Evolutionary conservation across 2,329 filamentous ascomycete genomes (phyloP).

Genomic region (Hymenoscyphus scutula): DNA sequence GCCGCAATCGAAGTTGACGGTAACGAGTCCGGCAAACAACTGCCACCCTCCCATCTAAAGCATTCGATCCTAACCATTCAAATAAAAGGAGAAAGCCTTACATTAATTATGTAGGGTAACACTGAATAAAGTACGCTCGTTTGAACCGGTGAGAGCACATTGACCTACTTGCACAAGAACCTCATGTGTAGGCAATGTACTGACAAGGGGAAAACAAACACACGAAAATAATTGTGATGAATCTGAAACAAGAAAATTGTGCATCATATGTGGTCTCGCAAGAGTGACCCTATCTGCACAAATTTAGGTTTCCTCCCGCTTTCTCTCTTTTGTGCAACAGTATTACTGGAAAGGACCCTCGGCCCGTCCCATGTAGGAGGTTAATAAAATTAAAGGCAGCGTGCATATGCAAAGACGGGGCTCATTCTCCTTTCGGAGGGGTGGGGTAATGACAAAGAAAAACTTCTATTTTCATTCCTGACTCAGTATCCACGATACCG

Average conservation of each 20-base stretch:
- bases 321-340: not conserved
- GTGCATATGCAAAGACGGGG: constrained; percentile 2
- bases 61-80: not conserved
- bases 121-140: not conserved
- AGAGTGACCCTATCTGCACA: not conserved
- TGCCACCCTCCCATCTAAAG: not conserved
- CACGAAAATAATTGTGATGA: not conserved
- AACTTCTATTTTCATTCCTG: constrained; percentile 13
- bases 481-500: constrained; percentile 5
- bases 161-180: not conserved
- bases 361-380: not conserved
- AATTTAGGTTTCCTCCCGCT: not conserved
- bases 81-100: not conserved
- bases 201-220: not conserved
- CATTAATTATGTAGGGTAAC: not conserved
- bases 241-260: not conserved
- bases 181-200: not conserved
- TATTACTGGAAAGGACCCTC: not conserved
- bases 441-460: constrained; percentile 10
- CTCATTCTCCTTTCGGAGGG: not conserved
- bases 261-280: not conserved
- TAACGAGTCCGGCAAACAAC: not conserved
- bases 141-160: not conserved
- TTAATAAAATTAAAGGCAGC: constrained; percentile 1
- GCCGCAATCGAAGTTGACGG: not conserved